A percentile compares a stretch with the other conserved stretches of the same genome.
These are phyloP conservation scores for Eucalyptus erythrocorys DNA, from an alignment of 345 rosid genomes.

Conservation along the genomic window DNA sequence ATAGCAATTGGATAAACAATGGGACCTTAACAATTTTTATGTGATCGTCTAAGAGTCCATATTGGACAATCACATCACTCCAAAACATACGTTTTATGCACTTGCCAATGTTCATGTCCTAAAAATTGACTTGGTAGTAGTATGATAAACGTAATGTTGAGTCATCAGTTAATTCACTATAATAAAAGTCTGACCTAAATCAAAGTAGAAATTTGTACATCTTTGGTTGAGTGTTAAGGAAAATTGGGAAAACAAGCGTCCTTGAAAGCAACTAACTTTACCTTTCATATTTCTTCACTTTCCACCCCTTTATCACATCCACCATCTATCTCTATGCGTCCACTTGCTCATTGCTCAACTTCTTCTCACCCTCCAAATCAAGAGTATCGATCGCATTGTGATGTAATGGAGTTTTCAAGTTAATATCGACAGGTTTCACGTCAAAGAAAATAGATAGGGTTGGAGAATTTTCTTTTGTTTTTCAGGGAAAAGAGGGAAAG, in stretches of 20 bases:
- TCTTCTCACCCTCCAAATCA: not conserved
- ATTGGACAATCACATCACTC: not conserved
- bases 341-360: not conserved
- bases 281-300: not conserved
- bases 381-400: rapidly evolving
- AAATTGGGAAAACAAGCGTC: not conserved
- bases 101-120: rapidly evolving
- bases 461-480: not conserved
- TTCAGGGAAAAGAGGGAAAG: not conserved
- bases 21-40: not conserved
- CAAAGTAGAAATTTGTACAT: not conserved
- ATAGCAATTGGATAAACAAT: not conserved
- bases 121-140: not conserved
- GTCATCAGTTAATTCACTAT: too few species aligned
- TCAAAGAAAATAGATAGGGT: not conserved
- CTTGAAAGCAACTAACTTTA: not conserved
- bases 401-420: too few species aligned
- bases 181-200: not conserved
- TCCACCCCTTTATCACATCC: not conserved
- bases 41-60: not conserved
- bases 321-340: not conserved
- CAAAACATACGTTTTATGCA: not conserved
- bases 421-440: too few species aligned
- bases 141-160: not conserved
- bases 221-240: not conserved